Evolutionary conservation across 495 filamentous ascomycete genomes (phyloP).

Genomic region (Neurospora hispaniola): DNA sequence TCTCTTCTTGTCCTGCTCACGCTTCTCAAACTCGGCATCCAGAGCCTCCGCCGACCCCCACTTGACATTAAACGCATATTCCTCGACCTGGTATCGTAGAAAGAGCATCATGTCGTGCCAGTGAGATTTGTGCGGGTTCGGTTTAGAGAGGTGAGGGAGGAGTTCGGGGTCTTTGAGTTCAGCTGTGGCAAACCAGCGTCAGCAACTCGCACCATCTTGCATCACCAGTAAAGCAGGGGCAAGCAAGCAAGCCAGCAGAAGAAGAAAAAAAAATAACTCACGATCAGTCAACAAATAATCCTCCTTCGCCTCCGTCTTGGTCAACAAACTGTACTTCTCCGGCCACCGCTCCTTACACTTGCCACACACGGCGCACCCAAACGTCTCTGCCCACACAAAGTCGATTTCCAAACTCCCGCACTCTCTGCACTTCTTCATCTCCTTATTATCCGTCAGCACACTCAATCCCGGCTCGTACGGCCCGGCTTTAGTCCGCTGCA

Average conservation of each 20-base stretch:
- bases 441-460: conserved; percentile 39
- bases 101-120: conserved; percentile 99
- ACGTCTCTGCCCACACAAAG: conserved; percentile 82
- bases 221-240: too few relatives aligned
- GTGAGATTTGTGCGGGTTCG: conserved; percentile 89
- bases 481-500: conserved; percentile 64
- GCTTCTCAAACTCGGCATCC: conserved; percentile 78
- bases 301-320: conserved; percentile 91
- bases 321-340: conserved; percentile 86
- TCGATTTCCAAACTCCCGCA: conserved; percentile 81
- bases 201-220: too few relatives aligned
- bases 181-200: conserved; percentile 31
- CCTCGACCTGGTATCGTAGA: conserved; percentile 86
- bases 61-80: conserved; percentile 70
- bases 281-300: conserved; percentile 94
- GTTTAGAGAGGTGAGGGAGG: conserved; percentile 74
- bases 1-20: conserved; percentile 72
- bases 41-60: conserved; percentile 81
- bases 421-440: conserved; percentile 68
- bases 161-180: conserved; percentile 79
- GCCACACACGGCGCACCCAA: conserved; percentile 59
- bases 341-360: conserved; percentile 77
- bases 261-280: conserved; percentile 29
- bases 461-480: conserved; percentile 81
- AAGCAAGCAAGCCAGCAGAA: conserved; percentile 3